Base-by-base conservation (phyloP, 2,329 filamentous ascomycete genomes). In the Penicillium sumatraense region DNA sequence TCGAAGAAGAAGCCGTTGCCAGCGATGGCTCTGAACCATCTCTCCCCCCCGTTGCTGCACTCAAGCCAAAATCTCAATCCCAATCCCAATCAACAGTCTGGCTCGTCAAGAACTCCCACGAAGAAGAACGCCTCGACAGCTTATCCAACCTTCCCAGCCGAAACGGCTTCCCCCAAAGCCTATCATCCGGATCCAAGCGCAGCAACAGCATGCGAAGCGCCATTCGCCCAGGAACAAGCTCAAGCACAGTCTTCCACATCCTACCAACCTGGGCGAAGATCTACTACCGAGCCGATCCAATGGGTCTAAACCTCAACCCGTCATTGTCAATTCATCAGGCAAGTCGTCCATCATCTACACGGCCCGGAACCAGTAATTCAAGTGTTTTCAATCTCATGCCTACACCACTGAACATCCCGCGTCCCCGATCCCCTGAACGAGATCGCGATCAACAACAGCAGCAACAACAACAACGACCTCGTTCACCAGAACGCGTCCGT, bases 261-360 rank as follows among this genome's bases (percentile, higher is more conserved):
- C 71, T 80, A 40, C 80, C 81, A 1, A 71, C 76, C 7, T 83
- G 81, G 71, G 75, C 73, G 36, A 86, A 81, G 62, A 75, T 90
- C 14, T 92, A 91, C 72, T 92, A 92, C 69, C 85, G 86, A 31
- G 86, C 85, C 50, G 86, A 87, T 48, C 48, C 86, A 84, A 70
- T 81, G 79, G 57, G 81, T 75, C 44, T 84, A 75, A 65, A 69
- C 75, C 44, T 84, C 75, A 65, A 69, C 49, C 65, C 73, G 5
- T 65, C 71, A 53, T 71, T 89, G 29, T 68, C 72, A 18, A 61
- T 73, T 11, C 63, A 70, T 6, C 72, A 75, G 33, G 60, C 49
- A 31, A 68, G 64, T 54, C 68, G 68, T 8, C 69, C 72, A 23
- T 61, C 70, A 9, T 59, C 63, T 27, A 62, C 62, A 14, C 68